These are phyloP conservation scores for Stephanodiscus minutulus DNA, from an alignment of 108 stramenopile species.

Conservation along the genomic window DNA sequence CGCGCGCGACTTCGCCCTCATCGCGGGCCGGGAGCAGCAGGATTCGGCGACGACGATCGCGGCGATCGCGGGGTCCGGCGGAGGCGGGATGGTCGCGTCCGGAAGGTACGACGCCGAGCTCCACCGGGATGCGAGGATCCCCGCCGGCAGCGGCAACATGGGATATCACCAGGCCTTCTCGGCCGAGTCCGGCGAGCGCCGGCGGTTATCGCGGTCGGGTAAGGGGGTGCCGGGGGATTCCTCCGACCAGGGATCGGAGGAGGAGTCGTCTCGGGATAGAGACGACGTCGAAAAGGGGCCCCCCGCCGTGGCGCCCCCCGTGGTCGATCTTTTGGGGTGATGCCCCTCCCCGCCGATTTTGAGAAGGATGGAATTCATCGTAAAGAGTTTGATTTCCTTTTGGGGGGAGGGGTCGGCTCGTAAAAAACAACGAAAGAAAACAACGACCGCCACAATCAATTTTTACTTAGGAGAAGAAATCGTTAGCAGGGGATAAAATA, in stretches of 20 bases:
- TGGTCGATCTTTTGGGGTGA: constrained; percentile 37
- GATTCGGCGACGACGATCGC: neutral
- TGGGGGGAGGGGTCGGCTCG: no score
- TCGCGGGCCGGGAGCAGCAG: constrained; percentile 12
- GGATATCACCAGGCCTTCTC: constrained; percentile 28
- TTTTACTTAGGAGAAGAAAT: no score
- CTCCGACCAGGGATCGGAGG: neutral
- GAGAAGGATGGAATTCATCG: no score
- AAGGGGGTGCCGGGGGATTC: neutral
- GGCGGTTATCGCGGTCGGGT: neutral
- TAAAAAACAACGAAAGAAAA: no score
- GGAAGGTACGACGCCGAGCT: constrained; percentile 17
- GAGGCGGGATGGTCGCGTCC: no score
- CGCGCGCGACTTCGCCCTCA: constrained; percentile 53
- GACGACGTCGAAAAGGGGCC: neutral
- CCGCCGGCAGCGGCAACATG: constrained; percentile 6
- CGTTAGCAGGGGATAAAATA: no score
- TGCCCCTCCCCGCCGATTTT: neutral
- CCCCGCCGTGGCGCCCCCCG: neutral
- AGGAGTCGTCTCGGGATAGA: neutral
- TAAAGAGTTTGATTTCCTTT: no score
- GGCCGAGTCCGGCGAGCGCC: constrained; percentile 20
- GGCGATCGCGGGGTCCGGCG: neutral
- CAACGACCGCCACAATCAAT: no score
- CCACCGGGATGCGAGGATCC: neutral